Conservation (phyloP, 441 rosid species). For the Corymbia citriodora region DNA sequence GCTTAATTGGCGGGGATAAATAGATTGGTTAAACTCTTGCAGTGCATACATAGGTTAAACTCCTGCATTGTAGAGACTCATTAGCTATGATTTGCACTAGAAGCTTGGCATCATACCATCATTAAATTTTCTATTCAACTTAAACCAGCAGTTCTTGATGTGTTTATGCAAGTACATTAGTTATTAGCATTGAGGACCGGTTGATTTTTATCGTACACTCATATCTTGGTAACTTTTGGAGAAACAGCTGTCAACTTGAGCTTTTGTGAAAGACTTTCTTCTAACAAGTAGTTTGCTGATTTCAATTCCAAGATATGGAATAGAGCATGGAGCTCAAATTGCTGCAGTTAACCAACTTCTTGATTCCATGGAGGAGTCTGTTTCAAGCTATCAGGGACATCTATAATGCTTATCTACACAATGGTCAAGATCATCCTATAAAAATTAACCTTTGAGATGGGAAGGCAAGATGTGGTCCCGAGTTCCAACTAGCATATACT, state of each 20-base stretch:
- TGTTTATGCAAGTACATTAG: not conserved
- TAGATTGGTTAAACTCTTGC: not conserved
- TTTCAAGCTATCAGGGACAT: not conserved
- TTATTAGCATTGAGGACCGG: not conserved
- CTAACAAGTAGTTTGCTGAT: not conserved
- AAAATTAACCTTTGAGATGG: not conserved
- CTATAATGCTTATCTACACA: not conserved
- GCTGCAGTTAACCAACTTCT: no score
- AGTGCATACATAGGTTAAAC: not conserved
- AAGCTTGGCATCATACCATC: rapidly evolving
- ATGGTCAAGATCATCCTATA: rapidly evolving
- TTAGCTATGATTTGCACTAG: not conserved
- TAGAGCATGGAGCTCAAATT: not conserved
- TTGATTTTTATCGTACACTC: not conserved
- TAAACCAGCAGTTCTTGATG: not conserved
- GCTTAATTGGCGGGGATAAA: not conserved
- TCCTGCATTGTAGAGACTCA: not conserved
- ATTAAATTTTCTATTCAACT: no score
- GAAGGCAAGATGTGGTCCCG: not conserved
- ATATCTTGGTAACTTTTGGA: not conserved
- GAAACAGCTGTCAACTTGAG: not conserved
- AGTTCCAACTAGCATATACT: not conserved
- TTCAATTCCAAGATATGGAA: not conserved
- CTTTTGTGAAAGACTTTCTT: not conserved
- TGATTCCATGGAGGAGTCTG: not conserved